Evolutionary conservation across 2,329 filamentous ascomycete species (phyloP), one percentile per base, ranked within the genome.

Genomic region (Pseudogymnoascus sp.): DNA sequence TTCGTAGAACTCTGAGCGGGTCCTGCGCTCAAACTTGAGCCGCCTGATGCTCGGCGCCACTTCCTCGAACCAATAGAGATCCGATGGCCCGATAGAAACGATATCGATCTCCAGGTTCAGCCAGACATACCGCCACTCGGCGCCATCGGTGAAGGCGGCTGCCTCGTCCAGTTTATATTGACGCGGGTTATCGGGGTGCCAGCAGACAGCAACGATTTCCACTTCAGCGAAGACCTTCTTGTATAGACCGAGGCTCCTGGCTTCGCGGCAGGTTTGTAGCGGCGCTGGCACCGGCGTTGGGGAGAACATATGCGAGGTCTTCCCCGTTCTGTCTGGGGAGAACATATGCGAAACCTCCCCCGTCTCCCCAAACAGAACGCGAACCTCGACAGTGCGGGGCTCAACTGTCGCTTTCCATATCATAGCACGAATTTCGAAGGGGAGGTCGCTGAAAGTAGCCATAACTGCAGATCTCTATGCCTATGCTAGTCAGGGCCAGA

Each of bases 21-120:
- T 6, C 26, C 1, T 6, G 4, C 26, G 11, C 42, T 26, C 21
- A 47, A 26, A 1, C 42, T 26, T 14, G 13, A 47, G 21, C 21
- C 11, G 21, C 42, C 42, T 47, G 13, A 47, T 26, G 13, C 42
- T 47, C 13, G 6, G 5, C 7, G 21, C 42, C 6, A 47, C 42
- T 4, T 21, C 3, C 7, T n/a, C 6, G 24, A 47, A 47, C 11
- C 13, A 8, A n/a, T 4, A 2, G 40, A 67, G 35, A 2, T 14
- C 10, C 31, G 21, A 44, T 16, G 29, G 31, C 47, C 67, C 66
- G 47, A 68, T 66, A 6, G 65, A 65, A n/a, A 67, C 29, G 47
- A 67, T 64, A 16, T 68, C 67, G 35, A 67, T 65, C 35, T 68
- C 66, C 61, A 65, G 63, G 50, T 67, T 67, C 10, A 68, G 56